Percentiles rank a stretch among this genome's conserved stretches.
Evolutionary conservation across 2,329 filamentous ascomycete genomes (phyloP).

Genomic region (Neonectria magnoliae): DNA sequence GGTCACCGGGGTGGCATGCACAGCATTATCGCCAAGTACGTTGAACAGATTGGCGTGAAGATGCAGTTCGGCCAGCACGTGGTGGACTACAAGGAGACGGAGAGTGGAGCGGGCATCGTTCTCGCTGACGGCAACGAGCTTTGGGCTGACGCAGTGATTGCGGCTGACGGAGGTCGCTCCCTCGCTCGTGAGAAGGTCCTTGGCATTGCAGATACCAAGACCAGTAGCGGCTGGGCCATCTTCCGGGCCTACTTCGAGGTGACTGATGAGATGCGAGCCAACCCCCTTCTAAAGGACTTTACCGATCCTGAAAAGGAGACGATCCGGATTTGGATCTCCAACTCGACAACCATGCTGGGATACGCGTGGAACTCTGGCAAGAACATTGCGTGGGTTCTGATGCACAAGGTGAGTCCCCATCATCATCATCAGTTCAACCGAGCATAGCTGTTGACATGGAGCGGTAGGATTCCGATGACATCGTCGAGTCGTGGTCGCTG

Average conservation of each 20-base stretch:
- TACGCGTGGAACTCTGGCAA: constrained; percentile 11
- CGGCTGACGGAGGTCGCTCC: constrained; percentile 32
- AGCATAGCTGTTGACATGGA: too few species aligned
- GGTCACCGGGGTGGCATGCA: constrained; percentile 32
- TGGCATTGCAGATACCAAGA: constrained; percentile 27
- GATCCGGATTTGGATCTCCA: constrained; percentile 15
- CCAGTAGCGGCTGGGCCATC: constrained; percentile 33
- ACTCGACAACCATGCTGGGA: constrained; percentile 11
- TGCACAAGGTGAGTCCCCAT: constrained; percentile 1
- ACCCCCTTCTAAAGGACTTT: constrained; percentile 11
- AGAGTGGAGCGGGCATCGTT: constrained; percentile 15
- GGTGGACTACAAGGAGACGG: constrained; percentile 24
- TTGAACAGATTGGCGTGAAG: constrained; percentile 26
- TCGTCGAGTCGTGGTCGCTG: too few species aligned
- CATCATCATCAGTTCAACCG: too few species aligned
- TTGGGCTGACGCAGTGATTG: constrained; percentile 29
- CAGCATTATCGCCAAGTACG: constrained; percentile 31
- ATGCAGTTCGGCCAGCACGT: constrained; percentile 29
- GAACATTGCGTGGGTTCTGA: constrained; percentile 18
- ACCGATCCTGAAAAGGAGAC: constrained; percentile 5
- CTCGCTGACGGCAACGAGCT: constrained; percentile 22
- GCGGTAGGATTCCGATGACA: too few species aligned
- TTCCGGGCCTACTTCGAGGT: constrained; percentile 30
- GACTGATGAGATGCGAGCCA: constrained; percentile 2
- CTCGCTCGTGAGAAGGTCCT: constrained; percentile 35